Base-by-base conservation (phyloP, 1,139 yeast species). In the Debaryomycetaceae sp. region DNA sequence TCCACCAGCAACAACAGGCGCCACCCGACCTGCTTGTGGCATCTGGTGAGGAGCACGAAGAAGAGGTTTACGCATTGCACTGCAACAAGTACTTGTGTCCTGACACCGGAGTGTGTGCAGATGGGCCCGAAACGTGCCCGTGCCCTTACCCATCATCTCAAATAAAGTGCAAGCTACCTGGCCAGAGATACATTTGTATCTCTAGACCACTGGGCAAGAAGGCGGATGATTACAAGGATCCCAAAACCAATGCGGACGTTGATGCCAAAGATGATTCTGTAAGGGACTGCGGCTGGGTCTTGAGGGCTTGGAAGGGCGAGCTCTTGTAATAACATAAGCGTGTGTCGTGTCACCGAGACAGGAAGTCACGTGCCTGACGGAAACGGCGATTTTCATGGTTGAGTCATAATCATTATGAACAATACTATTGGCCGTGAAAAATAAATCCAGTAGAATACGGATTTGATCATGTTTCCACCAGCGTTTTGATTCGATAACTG, bases 101-200 rank as follows among this genome's bases (percentile, higher is more conserved):
- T 3, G 94, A 78, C 41, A 85, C 96, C 0, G 62, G 75, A 27
- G 61, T 66, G 7, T 90, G 98, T 55, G 98, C 82, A 0, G 64
- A 67, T 5, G 48, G 55, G 2, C 74, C 86, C 1, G 47, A 65
- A 15, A 77, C 77, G 32, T 90, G 98, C 50, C 95, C 97, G 1
- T 90, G 98, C 51, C 86, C 85, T 7, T 87, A 72, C 47, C 90
- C 95, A 2, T 73, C 75, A 31, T 77, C 94, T 2, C 95, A 90
- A 49, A 49, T 81, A 37, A 77, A 85, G 44, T 90, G 98, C 50
- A 51, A 67, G 5, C 58, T 83, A 30, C 94, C 96, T 0, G 75
- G 72, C 36, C 68, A 73, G 15, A 64, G 70, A 32, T 79, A 61
- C 45, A 63, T 86, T 11, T 90, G 98, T 51, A 78, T 90, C 29